These are phyloP conservation scores for Basidioascus undulatus DNA, from an alignment of 768 basidiomycete genomes.

Conservation along the genomic window DNA sequence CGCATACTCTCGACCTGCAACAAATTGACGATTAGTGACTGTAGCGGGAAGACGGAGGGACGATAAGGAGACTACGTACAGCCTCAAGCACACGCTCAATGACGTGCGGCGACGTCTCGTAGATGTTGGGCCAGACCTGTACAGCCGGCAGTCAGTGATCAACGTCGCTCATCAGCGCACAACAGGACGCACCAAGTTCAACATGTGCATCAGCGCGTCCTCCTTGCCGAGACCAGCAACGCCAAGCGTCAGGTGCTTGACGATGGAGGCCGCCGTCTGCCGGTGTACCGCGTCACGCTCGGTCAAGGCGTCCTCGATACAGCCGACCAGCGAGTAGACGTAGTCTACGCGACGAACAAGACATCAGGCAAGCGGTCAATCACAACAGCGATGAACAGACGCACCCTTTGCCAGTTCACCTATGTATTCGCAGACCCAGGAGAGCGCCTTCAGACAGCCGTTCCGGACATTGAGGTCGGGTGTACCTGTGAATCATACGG, in stretches of 20 bases:
- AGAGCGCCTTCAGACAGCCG: conserved; percentile 90
- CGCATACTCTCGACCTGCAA: conserved; percentile 96
- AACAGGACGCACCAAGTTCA: too few species aligned
- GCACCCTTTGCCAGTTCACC: conserved; percentile 79
- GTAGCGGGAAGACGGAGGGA: too few species aligned
- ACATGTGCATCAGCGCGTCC: conserved; percentile 88
- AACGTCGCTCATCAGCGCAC: too few species aligned
- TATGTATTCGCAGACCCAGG: conserved; percentile 98
- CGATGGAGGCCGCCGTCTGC: conserved; percentile 92
- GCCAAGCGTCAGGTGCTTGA: conserved; percentile 90
- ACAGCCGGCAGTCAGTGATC: too few species aligned
- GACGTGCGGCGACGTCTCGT: conserved; percentile 93
- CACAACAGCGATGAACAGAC: too few species aligned
- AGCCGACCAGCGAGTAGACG: conserved; percentile 85
- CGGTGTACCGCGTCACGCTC: conserved; percentile 96
- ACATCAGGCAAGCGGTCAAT: too few species aligned
- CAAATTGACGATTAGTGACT: too few species aligned
- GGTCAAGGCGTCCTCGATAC: conserved; percentile 93
- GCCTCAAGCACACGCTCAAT: conserved; percentile 97
- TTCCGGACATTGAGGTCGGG: conserved; percentile 96
- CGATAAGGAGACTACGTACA: too few species aligned
- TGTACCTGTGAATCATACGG: too few species aligned
- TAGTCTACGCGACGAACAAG: too few species aligned
- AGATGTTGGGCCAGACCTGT: conserved; percentile 99
- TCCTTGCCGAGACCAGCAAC: conserved; percentile 93